Evolutionary conservation across 768 basidiomycete genomes (phyloP), one percentile per base, ranked within the genome.

Genomic region (Lactarius hengduanensis): DNA sequence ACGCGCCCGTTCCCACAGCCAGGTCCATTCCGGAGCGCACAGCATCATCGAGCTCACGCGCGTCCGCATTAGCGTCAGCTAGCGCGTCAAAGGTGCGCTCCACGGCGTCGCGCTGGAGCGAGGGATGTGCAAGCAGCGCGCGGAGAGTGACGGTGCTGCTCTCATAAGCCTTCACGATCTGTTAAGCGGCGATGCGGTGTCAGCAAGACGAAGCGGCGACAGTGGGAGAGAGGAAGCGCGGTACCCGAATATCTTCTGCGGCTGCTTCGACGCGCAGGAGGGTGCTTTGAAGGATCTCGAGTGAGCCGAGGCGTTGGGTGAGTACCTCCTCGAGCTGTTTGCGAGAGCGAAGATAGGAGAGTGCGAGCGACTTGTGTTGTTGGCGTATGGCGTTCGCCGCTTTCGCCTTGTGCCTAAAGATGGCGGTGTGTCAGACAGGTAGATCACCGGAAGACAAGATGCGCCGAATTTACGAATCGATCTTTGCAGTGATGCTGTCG

Each of bases 91-190:
- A 88, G 3, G 94, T 96, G 70, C 85, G 82, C 64, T 96, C 91
- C 57, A 98, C 85, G 59, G 82, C 83, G 18, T 88, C 88, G n/a
- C 86, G 83, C 67, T 89, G 86, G 15, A 98, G 79, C 0, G 86
- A 86, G 0, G 95, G 94, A 70, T 96, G 87, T 9, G 88, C 79
- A 2, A 98, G 84, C 54, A 98, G 86, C 0, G 85, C 77, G 16
- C 83, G 83, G 7, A 98, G 80, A 0, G 95, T 94, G 7, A 83
- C 76, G 0, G 93, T 89, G 7, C 94, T 95, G 2, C 87, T 86
- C 76, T 92, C 84, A 73, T 96, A 98, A 0, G 87, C 84, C 70
- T 84, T 85, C 85, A 98, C 86, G 59, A 97, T 91, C 93, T 95
- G 69, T 59, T 59, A 65, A 6, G 64, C 43, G 28, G 61, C 8